phyloP scores from a whole-genome alignment of 495 filamentous ascomycete genomes.

The Podospora appendiculata region DNA sequence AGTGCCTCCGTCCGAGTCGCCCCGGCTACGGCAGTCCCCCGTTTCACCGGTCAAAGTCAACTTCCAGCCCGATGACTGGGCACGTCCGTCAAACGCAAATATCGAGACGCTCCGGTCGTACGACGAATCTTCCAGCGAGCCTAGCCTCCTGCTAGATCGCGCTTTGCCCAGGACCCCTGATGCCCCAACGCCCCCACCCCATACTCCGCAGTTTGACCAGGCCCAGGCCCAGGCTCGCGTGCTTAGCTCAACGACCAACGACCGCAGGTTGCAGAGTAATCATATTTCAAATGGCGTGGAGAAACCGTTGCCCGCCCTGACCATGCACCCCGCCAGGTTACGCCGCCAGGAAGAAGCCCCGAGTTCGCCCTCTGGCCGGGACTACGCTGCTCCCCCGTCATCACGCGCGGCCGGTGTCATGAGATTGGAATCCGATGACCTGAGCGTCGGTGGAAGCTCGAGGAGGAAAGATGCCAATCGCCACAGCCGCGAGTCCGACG shows the following conservation, averaged over 20 bases:
- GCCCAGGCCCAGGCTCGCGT: neutral
- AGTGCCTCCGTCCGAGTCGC: slow-evolving; percentile 21
- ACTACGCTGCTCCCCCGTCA: neutral
- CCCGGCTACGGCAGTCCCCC: slow-evolving; percentile 28
- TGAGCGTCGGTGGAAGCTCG: slow-evolving; percentile 24
- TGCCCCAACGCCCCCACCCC: slow-evolving; percentile 28
- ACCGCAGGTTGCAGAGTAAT: neutral
- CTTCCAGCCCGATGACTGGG: slow-evolving; percentile 35
- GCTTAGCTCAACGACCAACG: neutral
- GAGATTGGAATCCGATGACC: slow-evolving; percentile 22
- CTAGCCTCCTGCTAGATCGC: slow-evolving; percentile 14
- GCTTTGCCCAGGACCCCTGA: slow-evolving; percentile 27
- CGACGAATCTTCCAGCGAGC: slow-evolving; percentile 1
- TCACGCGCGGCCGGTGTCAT: slow-evolving; percentile 2
- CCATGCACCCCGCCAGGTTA: slow-evolving; percentile 2
- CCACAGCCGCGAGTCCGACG: slow-evolving; percentile 40
- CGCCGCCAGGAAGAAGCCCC: slow-evolving; percentile 2
- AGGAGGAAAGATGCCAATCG: slow-evolving; percentile 28
- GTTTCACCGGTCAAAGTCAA: slow-evolving; percentile 34
- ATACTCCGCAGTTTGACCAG: slow-evolving; percentile 24
- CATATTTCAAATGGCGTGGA: slow-evolving; percentile 1
- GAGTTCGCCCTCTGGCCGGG: neutral
- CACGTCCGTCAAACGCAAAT: slow-evolving; percentile 31
- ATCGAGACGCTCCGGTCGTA: slow-evolving; percentile 25
- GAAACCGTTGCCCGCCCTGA: slow-evolving; percentile 8